Evolutionary conservation across 2,329 filamentous ascomycete genomes (phyloP).

Genomic region (Rutstroemia sydowiana): DNA sequence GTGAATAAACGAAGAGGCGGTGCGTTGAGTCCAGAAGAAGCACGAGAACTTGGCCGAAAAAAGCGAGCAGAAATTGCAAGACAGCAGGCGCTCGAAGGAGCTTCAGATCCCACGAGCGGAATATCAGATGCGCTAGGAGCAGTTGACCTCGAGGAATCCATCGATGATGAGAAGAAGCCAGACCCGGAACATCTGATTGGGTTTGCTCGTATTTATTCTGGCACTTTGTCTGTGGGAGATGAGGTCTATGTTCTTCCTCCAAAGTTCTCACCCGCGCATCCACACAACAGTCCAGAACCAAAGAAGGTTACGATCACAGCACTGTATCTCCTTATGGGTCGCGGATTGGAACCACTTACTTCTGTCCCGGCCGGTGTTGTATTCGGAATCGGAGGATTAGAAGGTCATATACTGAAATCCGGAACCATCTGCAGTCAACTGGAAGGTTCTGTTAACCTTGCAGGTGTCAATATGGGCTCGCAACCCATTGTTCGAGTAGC

Average conservation of each 20-base stretch:
- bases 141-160: conserved; percentile 49
- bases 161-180: conserved; percentile 47
- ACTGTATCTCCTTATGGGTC: conserved; percentile 99
- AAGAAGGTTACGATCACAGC: conserved; percentile 89
- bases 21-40: conserved; percentile 80
- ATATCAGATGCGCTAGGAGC: conserved; percentile 52
- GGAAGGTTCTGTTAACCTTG: conserved; percentile 98
- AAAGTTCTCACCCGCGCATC: conserved; percentile 80
- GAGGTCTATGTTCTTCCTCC: conserved; percentile 85
- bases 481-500: conserved; percentile 97
- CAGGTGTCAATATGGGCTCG: conserved; percentile 99
- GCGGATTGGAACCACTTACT: conserved; percentile 97
- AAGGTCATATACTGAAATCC: conserved; percentile 99
- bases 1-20: conserved; percentile 70
- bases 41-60: conserved; percentile 75
- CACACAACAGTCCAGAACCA: conserved; percentile 64
- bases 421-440: conserved; percentile 97
- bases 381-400: conserved; percentile 97
- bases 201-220: conserved; percentile 90
- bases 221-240: conserved; percentile 82
- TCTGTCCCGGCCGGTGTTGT: conserved; percentile 99
- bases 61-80: conserved; percentile 85
- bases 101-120: conserved; percentile 33
- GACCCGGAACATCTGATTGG: conserved; percentile 88
- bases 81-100: conserved; percentile 50